Base-by-base conservation (phyloP, 2,329 filamentous ascomycete species). In the Cercospora zeae-maydis region DNA sequence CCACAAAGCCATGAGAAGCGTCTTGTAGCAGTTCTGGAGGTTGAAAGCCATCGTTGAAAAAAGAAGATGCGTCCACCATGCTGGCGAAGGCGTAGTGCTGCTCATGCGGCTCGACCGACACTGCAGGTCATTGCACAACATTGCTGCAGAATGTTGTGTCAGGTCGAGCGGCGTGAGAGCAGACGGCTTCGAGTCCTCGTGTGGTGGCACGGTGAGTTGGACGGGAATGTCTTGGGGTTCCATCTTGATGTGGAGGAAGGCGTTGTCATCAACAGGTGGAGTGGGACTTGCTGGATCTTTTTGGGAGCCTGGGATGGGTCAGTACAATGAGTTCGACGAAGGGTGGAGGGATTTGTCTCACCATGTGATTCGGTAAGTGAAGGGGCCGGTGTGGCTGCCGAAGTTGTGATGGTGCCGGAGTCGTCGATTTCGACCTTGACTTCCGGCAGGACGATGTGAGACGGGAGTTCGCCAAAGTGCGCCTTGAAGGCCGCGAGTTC, bases 131-230 rank as follows among this genome's bases (percentile, higher is more conserved):
- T 49, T 47, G 80, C 89, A 98, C 95, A 98, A 97, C 93, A 97
- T 89, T 93, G 86, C 95, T 85, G 95, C 95, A 98, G 95, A 93
- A 96, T 96, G 93, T 97, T 97, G 95, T 97, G 93, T 95, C 95
- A 86, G 82, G 85, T 96, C 91, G 87, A 90, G 84, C 81, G 88
- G 85, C 81, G 81, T 77, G 77, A 78, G 77, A 75, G 78, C 67
- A 63, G 67, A 63, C 58, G 66, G 61, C 73, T 78, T 76, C 61
- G 71, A 68, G 69, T 77, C 77, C 7, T 73, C 69, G 62, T 71
- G 70, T 47, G 65, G 63, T 56, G 72, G 71, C 64, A 69, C 60
- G 63, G 67, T 57, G 58, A 64, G 55, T 27, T 69, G 60, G 49
- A 68, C 66, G 61, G 63, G 36, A 51, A 51, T 56, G 57, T 74